A percentile compares a stretch with the other conserved stretches of the same genome.
phyloP scores from a whole-genome alignment of 2,329 filamentous ascomycete genomes.

The Pseudogymnoascus sp. region DNA sequence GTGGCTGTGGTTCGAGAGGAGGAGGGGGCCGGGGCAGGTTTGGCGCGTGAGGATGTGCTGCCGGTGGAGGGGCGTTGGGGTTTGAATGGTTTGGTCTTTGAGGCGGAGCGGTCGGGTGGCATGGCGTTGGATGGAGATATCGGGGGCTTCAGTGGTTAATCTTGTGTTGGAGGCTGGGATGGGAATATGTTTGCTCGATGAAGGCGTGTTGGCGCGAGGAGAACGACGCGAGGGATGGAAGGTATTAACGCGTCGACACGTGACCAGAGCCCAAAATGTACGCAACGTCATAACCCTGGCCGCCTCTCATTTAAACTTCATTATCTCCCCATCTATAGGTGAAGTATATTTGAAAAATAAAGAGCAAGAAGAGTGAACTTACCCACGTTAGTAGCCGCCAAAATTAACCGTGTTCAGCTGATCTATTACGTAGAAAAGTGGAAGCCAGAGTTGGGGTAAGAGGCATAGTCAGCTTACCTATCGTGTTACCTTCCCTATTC shows the following conservation, averaged over 20 bases:
- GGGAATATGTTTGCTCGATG: background rate
- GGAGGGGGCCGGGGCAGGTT: background rate
- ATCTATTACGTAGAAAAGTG: background rate
- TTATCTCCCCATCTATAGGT: no score
- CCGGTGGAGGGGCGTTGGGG: slow-evolving; percentile 2
- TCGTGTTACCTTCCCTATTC: background rate
- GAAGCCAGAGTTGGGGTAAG: background rate
- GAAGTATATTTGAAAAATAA: no score
- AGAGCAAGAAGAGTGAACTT: no score
- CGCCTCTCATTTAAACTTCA: no score
- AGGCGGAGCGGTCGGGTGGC: slow-evolving; percentile 8
- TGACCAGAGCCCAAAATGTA: no score
- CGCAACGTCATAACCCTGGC: no score
- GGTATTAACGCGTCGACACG: background rate
- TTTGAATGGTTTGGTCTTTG: slow-evolving; percentile 14
- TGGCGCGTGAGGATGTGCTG: background rate
- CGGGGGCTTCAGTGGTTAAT: background rate
- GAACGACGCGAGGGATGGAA: background rate
- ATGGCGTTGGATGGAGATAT: background rate
- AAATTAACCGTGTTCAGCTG: background rate
- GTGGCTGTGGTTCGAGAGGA: background rate
- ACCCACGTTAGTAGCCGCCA: background rate
- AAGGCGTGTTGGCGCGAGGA: background rate
- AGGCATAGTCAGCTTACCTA: background rate
- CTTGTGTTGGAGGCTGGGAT: background rate